These are phyloP conservation scores for Emmonsia crescens DNA, from an alignment of 2,329 filamentous ascomycete species.

Conservation along the genomic window DNA sequence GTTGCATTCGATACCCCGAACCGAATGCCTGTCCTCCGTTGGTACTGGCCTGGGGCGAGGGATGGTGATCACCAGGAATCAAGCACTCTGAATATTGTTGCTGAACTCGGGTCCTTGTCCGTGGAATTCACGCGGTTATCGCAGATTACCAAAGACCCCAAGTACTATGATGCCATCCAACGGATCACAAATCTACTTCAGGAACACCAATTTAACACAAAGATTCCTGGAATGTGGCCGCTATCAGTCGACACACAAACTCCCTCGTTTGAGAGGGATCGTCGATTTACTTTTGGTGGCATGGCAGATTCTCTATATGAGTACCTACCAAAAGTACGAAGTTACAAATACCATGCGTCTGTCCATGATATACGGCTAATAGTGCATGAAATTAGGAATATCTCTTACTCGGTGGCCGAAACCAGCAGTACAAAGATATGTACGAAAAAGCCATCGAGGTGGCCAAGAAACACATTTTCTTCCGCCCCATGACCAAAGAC, in stretches of 20 bases:
- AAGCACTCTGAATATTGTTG: conserved; percentile 17
- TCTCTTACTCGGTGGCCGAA: conserved; percentile 63
- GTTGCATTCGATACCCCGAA: conserved; percentile 28
- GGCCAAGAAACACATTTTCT: conserved; percentile 64
- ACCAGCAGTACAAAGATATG: conserved; percentile 52
- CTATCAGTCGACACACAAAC: conserved; percentile 22
- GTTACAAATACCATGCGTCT: background rate
- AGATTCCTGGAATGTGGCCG: conserved; percentile 32
- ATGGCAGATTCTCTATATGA: conserved; percentile 49
- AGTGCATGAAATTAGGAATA: conserved; percentile 22
- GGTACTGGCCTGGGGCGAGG: conserved; percentile 17
- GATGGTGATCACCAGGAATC: conserved; percentile 18
- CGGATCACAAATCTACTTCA: conserved; percentile 26
- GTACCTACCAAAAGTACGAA: conserved; percentile 50
- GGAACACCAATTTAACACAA: conserved; percentile 24
- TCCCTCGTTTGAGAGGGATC: conserved; percentile 17
- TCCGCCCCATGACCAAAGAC: conserved; percentile 60
- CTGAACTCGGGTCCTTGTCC: conserved; percentile 31
- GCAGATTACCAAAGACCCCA: conserved; percentile 28
- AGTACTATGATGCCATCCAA: conserved; percentile 30
- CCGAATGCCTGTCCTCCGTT: conserved; percentile 17
- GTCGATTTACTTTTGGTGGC: conserved; percentile 43
- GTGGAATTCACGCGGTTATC: conserved; percentile 33
- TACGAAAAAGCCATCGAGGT: conserved; percentile 59
- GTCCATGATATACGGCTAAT: background rate